A percentile compares a stretch with the other conserved stretches of the same genome.
These are phyloP conservation scores for Hordeum marinum DNA, from an alignment of 176 grass and related monocot species.

Conservation along the genomic window DNA sequence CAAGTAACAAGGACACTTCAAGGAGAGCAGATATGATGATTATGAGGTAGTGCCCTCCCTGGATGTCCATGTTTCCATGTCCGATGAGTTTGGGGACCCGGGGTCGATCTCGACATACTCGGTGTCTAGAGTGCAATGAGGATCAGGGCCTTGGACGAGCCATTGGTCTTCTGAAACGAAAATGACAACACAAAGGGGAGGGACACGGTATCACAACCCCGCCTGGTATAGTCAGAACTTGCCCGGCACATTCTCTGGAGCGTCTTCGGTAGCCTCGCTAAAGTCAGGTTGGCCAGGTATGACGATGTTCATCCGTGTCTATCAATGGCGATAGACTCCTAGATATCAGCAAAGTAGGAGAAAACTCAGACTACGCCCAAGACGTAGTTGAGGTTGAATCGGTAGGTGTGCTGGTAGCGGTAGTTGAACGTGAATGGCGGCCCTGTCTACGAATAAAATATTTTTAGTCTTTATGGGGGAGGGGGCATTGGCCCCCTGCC, in stretches of 20 bases:
- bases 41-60: slow-evolving; percentile 30
- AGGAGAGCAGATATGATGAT: slow-evolving; percentile 50
- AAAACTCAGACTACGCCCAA: slow-evolving; percentile 68
- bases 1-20: slow-evolving; percentile 45
- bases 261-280: slow-evolving; percentile 71
- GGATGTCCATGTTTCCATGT: slow-evolving; percentile 56
- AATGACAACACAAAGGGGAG: slow-evolving; percentile 75
- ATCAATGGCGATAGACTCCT: slow-evolving; percentile 48
- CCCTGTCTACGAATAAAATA: too few relatives aligned
- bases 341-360: slow-evolving; percentile 81
- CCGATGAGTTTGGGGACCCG: slow-evolving; percentile 49
- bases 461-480: too few relatives aligned
- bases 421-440: too few relatives aligned
- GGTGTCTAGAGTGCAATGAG: slow-evolving; percentile 86
- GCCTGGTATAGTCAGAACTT: slow-evolving; percentile 78
- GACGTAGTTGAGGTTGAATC: slow-evolving; percentile 72
- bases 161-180: slow-evolving; percentile 62
- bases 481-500: too few relatives aligned
- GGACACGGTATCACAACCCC: slow-evolving; percentile 59
- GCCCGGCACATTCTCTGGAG: slow-evolving; percentile 72
- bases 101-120: slow-evolving; percentile 49
- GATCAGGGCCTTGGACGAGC: slow-evolving; percentile 68
- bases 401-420: slow-evolving; percentile 37
- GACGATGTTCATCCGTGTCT: slow-evolving; percentile 71
- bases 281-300: slow-evolving; percentile 54